Evolutionary conservation across 768 basidiomycete genomes (phyloP).

Genomic region (Lyophyllum semitale): DNA sequence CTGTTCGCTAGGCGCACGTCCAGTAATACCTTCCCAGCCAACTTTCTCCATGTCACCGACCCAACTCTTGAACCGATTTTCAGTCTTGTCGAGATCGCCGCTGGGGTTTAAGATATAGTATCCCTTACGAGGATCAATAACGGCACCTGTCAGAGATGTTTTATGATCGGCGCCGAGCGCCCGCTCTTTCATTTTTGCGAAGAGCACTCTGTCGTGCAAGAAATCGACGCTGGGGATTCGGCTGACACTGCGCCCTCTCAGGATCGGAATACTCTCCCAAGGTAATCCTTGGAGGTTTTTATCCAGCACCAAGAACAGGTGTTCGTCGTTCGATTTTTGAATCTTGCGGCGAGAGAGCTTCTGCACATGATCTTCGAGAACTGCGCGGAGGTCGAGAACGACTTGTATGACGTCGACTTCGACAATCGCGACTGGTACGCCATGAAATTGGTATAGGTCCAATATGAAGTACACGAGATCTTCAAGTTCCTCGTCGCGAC

Average conservation of each 20-base stretch:
- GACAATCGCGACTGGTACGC: slow-evolving; percentile 82
- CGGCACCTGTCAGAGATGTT: slow-evolving; percentile 42
- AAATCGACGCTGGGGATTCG: slow-evolving; percentile 92
- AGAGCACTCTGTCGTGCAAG: slow-evolving; percentile 77
- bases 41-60: slow-evolving; percentile 64
- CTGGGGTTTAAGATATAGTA: slow-evolving; percentile 92
- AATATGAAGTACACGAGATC: slow-evolving; percentile 93
- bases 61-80: slow-evolving; percentile 83
- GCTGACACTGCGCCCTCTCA: slow-evolving; percentile 84
- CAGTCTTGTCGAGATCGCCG: slow-evolving; percentile 84
- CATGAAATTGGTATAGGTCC: slow-evolving; percentile 93
- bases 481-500: slow-evolving; percentile 92
- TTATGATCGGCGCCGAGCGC: slow-evolving; percentile 16
- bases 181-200: slow-evolving; percentile 48
- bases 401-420: slow-evolving; percentile 93
- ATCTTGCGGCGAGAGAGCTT: slow-evolving; percentile 27
- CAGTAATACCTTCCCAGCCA: slow-evolving; percentile 86
- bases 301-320: slow-evolving; percentile 88
- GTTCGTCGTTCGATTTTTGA: slow-evolving; percentile 51
- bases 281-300: slow-evolving; percentile 87
- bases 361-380: slow-evolving; percentile 71
- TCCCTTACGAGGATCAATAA: slow-evolving; percentile 66
- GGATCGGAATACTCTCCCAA: slow-evolving; percentile 92
- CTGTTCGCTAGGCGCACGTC: slow-evolving; percentile 78
- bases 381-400: slow-evolving; percentile 78